phyloP scores from a whole-genome alignment of 2,329 filamentous ascomycete genomes.

The Ceratocystis cacaofunesta region DNA sequence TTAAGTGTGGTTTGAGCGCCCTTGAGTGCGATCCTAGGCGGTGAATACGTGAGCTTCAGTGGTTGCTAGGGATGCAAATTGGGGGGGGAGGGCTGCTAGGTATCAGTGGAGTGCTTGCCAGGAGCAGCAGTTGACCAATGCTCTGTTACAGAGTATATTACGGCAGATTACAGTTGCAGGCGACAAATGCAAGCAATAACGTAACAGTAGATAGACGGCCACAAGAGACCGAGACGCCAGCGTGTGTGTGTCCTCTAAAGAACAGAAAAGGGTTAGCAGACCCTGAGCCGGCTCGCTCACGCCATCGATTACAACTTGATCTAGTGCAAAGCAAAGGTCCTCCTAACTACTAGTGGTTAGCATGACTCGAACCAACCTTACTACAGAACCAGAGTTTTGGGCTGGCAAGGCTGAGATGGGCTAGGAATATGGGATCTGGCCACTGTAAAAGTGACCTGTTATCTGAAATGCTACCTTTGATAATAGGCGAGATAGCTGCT shows the following conservation, averaged over 20 bases:
- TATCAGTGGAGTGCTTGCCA: background rate
- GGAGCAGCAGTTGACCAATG: background rate
- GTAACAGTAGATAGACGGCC: too few relatives aligned
- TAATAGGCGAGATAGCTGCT: too few relatives aligned
- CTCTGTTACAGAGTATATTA: conserved; percentile 4
- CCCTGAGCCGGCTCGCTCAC: too few relatives aligned
- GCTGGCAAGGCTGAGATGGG: background rate
- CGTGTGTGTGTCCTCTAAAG: too few relatives aligned
- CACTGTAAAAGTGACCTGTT: too few relatives aligned
- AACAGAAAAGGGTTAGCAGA: too few relatives aligned
- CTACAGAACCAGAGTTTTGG: background rate
- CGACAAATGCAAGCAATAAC: background rate
- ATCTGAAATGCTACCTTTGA: background rate
- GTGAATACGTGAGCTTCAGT: background rate
- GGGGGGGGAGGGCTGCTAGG: background rate
- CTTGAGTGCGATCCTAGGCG: background rate
- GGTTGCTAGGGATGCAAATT: background rate
- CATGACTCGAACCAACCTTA: background rate
- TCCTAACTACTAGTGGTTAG: background rate
- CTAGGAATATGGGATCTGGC: background rate
- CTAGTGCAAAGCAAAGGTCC: too few relatives aligned
- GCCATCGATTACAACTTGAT: too few relatives aligned
- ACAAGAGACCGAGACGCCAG: too few relatives aligned
- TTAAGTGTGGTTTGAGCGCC: conserved; percentile 3
- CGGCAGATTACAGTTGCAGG: background rate